Evolutionary conservation across 148 eudicot genomes (phyloP).

Genomic region (Limonium bicolor): DNA sequence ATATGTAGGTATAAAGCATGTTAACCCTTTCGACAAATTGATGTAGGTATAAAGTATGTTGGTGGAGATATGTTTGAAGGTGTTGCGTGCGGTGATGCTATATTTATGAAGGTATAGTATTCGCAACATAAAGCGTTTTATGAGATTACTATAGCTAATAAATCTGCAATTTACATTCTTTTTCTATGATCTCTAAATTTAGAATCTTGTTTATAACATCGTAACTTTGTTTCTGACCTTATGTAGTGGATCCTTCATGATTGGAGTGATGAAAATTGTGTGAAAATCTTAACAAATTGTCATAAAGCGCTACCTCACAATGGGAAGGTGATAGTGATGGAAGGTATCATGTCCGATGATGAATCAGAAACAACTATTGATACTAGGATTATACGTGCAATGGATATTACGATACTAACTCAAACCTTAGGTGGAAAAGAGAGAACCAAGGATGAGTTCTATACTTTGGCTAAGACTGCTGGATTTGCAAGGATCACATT

Average conservation of each 20-base stretch:
- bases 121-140: no score
- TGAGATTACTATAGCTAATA: no score
- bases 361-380: neutral
- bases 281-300: slow-evolving; percentile 9
- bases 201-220: no score
- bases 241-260: slow-evolving; percentile 10
- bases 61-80: neutral
- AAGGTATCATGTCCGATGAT: neutral
- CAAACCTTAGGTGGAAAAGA: neutral
- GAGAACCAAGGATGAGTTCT: neutral
- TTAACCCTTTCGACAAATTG: no score
- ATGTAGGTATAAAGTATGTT: neutral
- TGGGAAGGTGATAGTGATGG: slow-evolving; percentile 9
- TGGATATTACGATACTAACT: neutral
- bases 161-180: no score
- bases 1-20: no score
- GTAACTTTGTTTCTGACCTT: no score
- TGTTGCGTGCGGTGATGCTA: neutral
- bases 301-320: slow-evolving; percentile 3
- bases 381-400: neutral
- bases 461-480: neutral
- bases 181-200: no score
- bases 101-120: neutral
- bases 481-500: neutral
- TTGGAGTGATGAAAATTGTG: slow-evolving; percentile 11